Evolutionary conservation across 306 rosid genomes (phyloP).

Genomic region (Cicer cuneatum): DNA sequence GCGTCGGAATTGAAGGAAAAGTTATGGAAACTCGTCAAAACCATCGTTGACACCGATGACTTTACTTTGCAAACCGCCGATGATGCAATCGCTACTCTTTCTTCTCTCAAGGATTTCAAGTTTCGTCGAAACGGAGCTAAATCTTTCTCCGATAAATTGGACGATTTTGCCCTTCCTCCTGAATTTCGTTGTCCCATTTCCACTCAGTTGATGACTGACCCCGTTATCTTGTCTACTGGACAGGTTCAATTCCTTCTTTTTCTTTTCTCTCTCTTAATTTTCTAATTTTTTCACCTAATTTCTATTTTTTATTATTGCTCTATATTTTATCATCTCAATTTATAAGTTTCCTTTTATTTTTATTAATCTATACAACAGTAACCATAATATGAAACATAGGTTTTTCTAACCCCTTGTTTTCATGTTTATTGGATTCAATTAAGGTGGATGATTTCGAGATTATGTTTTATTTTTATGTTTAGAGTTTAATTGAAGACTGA

Average conservation of each 20-base stretch:
- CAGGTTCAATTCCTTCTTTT: conserved; percentile 50
- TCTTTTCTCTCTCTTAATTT: no score
- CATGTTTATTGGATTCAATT: background rate
- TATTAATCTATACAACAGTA: background rate
- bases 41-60: conserved; percentile 60
- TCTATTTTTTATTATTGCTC: background rate
- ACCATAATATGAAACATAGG: background rate
- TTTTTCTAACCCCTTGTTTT: background rate
- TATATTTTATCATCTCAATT: background rate
- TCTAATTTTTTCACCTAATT: background rate
- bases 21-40: conserved; percentile 52
- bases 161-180: conserved; percentile 50
- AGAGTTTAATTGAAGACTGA: background rate
- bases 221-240: conserved; percentile 79
- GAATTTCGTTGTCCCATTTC: conserved; percentile 83
- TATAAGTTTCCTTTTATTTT: background rate
- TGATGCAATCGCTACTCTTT: conserved; percentile 61
- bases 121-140: background rate
- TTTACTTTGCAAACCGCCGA: conserved; percentile 42
- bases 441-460: background rate
- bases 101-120: conserved; percentile 55
- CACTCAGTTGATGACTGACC: conserved; percentile 72
- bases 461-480: background rate
- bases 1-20: conserved; percentile 59
- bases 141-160: conserved; percentile 40